phyloP scores from a whole-genome alignment of 2,329 filamentous ascomycete genomes.

The Hypoxylon sp. region DNA sequence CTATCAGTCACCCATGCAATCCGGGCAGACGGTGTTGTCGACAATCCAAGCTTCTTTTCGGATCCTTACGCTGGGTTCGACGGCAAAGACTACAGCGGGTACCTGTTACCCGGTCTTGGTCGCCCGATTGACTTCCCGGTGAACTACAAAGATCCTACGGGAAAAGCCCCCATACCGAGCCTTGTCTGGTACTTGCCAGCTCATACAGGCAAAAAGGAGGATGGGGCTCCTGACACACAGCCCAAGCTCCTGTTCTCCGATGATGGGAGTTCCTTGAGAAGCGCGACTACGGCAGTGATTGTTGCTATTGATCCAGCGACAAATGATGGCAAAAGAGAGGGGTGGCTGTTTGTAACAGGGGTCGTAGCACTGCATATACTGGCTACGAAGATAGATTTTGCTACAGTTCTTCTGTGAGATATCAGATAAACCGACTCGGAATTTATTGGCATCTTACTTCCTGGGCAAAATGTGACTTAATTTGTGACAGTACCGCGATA shows the following conservation, averaged over 20 bases:
- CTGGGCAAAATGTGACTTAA: background rate
- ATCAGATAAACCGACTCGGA: background rate
- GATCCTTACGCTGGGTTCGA: conserved; percentile 64
- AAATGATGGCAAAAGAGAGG: conserved; percentile 62
- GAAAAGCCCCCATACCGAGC: conserved; percentile 56
- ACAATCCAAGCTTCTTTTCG: conserved; percentile 72
- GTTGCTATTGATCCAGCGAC: conserved; percentile 65
- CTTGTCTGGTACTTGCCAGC: conserved; percentile 61
- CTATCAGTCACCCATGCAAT: conserved; percentile 62
- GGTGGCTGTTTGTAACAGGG: conserved; percentile 72
- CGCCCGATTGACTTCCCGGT: conserved; percentile 57
- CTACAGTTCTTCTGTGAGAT: conserved; percentile 18
- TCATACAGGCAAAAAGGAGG: conserved; percentile 31
- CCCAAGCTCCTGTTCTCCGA: conserved; percentile 67
- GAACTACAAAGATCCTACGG: conserved; percentile 54
- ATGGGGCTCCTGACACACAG: conserved; percentile 58
- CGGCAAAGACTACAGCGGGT: conserved; percentile 66
- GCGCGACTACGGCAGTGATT: conserved; percentile 66
- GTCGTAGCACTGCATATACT: conserved; percentile 65
- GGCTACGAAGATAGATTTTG: conserved; percentile 67
- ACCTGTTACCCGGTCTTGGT: conserved; percentile 65
- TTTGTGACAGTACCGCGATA: background rate
- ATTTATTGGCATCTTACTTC: background rate
- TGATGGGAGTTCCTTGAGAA: conserved; percentile 66
- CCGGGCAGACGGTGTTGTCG: conserved; percentile 61